Evolutionary conservation across 1,284 basidiomycete genomes (phyloP).

Genomic region (Malassezia obtusa): DNA sequence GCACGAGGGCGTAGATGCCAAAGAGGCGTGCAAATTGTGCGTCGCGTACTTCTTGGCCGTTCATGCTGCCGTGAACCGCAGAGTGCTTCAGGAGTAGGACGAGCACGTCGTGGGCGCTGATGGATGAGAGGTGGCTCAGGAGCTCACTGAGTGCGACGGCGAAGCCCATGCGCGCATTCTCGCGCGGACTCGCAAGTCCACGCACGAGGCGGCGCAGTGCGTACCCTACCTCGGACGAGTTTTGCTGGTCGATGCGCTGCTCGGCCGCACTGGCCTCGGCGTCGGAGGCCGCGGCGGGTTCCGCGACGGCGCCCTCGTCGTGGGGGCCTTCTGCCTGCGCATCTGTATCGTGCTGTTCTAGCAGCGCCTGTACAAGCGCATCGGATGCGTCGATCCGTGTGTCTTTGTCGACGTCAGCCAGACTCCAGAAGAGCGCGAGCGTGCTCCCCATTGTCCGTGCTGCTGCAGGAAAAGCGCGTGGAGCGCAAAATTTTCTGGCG

Average conservation of each 20-base stretch:
- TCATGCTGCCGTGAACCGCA: slow-evolving; percentile 50
- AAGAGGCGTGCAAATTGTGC: slow-evolving; percentile 83
- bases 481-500: neutral
- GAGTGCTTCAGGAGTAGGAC: slow-evolving; percentile 32
- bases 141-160: slow-evolving; percentile 93
- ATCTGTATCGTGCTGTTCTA: slow-evolving; percentile 17
- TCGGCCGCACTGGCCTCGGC: slow-evolving; percentile 40
- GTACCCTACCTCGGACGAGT: slow-evolving; percentile 54
- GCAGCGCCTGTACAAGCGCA: slow-evolving; percentile 65
- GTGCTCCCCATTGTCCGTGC: slow-evolving; percentile 60
- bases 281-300: slow-evolving; percentile 13
- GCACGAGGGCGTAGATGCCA: slow-evolving; percentile 58
- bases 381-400: slow-evolving; percentile 75
- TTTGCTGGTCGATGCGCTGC: slow-evolving; percentile 54
- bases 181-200: slow-evolving; percentile 79
- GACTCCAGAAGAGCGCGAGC: slow-evolving; percentile 83
- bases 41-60: slow-evolving; percentile 83
- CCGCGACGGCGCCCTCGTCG: slow-evolving; percentile 38
- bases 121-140: slow-evolving; percentile 65
- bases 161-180: slow-evolving; percentile 86
- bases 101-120: slow-evolving; percentile 55
- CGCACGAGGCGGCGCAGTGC: slow-evolving; percentile 46
- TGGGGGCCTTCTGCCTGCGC: neutral
- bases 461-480: slow-evolving; percentile 8
- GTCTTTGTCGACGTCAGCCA: slow-evolving; percentile 70